These are phyloP conservation scores for Trichosanthes truncata DNA, from an alignment of 306 rosid genomes.

Conservation along the genomic window DNA sequence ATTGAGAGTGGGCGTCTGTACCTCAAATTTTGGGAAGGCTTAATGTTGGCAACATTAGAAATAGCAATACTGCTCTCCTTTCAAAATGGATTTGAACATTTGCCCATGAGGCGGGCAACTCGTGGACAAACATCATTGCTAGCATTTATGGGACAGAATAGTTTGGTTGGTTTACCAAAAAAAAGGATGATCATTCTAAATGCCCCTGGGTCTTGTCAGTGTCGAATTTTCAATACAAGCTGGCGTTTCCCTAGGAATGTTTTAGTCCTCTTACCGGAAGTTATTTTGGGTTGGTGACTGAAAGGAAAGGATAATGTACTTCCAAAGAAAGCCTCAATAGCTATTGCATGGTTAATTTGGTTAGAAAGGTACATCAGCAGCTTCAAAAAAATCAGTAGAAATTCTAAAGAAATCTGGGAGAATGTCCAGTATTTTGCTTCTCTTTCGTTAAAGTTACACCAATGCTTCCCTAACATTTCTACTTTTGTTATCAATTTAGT, in stretches of 20 bases:
- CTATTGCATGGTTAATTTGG: background rate
- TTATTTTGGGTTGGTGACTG: background rate
- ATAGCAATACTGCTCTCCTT: too few relatives aligned
- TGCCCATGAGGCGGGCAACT: background rate
- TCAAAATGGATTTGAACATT: background rate
- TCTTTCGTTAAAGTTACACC: background rate
- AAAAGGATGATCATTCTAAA: background rate
- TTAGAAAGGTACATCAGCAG: background rate
- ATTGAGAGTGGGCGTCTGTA: too few relatives aligned
- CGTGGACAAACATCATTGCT: background rate
- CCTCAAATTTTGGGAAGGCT: too few relatives aligned
- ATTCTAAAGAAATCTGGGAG: background rate
- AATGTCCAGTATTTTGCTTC: background rate
- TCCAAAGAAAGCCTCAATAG: background rate
- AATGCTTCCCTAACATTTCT: background rate
- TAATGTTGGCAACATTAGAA: too few relatives aligned
- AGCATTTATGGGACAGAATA: background rate
- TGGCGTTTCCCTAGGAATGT: background rate
- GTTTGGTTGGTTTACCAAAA: background rate
- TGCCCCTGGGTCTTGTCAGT: background rate
- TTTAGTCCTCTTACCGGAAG: background rate
- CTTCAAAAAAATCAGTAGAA: background rate
- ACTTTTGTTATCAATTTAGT: background rate
- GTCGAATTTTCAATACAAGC: background rate
- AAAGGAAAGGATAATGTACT: background rate